Base-by-base conservation (phyloP, 2,329 filamentous ascomycete species). In the Paramyrothecium sp. region DNA sequence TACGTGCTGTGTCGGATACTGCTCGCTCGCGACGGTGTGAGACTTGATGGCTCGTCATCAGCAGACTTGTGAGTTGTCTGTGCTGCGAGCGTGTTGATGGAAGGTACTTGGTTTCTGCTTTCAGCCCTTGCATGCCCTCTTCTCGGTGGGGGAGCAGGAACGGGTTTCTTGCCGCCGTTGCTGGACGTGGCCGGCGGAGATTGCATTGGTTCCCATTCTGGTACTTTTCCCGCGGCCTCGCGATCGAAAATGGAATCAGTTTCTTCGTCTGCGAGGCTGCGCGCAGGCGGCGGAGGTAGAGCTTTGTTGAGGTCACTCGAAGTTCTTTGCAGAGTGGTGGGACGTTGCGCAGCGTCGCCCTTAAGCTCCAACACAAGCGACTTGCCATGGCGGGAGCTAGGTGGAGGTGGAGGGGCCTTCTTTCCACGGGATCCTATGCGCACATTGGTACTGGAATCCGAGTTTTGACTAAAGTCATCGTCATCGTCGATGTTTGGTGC, bases 331-430 rank as follows among this genome's bases (percentile, higher is more conserved):
- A 19, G 19, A 11, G 58, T 56, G 21, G 54, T 51, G 13, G 64
- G 62, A 38, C 58, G 59, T 54, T 61, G 62, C 2, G 57, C 38
- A 34, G 60, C 56, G 61, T 72, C 67, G 69, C 73, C 57, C 68
- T 76, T 63, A 58, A 78, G 69, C 54, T 73, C 75, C 75, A 48
- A 77, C 62, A 81, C 85, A 61, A 94, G 89, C 19, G 88, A 80
- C 71, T 89, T 93, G 4, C 91, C 91, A 73, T 93, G 90, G 55
- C 90, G 85, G 54, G 89, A 92, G 67, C 83, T 91, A 12, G 81
- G 81, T 21, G 90, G 90, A 7, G 89, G 89, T 5, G 90, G 90
- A 16, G 89, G 89, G 61, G 84, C 85, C 72, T 85, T 87, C 68
- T 88, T 89, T 38, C 68, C 68, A 58, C 61, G 76, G 46, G 51